Conservation (phyloP, 2,329 filamentous ascomycete genomes). For the Ceratocystis alfenasii region DNA sequence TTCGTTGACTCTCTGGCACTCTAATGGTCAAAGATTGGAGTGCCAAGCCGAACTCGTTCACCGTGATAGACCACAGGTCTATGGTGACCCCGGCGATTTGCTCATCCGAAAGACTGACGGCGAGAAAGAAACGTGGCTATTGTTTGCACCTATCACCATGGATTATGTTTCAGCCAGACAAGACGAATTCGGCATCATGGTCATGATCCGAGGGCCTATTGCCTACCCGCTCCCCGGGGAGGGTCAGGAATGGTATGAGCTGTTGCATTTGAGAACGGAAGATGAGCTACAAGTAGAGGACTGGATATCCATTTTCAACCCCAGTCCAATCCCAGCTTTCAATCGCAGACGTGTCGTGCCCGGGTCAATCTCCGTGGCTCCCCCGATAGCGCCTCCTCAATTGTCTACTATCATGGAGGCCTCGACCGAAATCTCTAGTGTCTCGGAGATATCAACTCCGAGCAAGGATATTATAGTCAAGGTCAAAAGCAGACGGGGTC, state of each 20-base stretch:
- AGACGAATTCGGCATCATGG: constrained; percentile 61
- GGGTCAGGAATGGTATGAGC: constrained; percentile 66
- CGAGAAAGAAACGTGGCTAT: constrained; percentile 60
- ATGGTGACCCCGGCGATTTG: constrained; percentile 64
- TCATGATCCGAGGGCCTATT: constrained; percentile 65
- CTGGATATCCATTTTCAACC: constrained; percentile 71
- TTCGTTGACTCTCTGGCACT: constrained; percentile 71
- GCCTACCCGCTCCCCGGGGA: constrained; percentile 33
- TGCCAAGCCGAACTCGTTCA: constrained; percentile 81
- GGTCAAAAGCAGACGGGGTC: constrained; percentile 20
- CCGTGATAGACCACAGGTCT: constrained; percentile 62
- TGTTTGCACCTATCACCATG: constrained; percentile 78
- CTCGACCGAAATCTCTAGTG: constrained; percentile 10
- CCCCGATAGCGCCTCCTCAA: constrained; percentile 11
- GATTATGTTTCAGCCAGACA: constrained; percentile 65
- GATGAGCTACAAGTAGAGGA: constrained; percentile 67
- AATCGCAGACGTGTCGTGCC: constrained; percentile 29
- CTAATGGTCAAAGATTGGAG: constrained; percentile 77
- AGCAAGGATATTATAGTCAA: constrained; percentile 13
- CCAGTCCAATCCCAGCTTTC: constrained; percentile 38
- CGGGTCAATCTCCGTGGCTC: constrained; percentile 6
- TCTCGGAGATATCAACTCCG: constrained; percentile 16
- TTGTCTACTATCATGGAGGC: constrained; percentile 21
- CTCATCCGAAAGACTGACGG: constrained; percentile 82
- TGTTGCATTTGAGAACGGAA: constrained; percentile 64